These are phyloP conservation scores for Crithidia fasciculata DNA, from an alignment of 208 protist genomes.

Conservation along the genomic window DNA sequence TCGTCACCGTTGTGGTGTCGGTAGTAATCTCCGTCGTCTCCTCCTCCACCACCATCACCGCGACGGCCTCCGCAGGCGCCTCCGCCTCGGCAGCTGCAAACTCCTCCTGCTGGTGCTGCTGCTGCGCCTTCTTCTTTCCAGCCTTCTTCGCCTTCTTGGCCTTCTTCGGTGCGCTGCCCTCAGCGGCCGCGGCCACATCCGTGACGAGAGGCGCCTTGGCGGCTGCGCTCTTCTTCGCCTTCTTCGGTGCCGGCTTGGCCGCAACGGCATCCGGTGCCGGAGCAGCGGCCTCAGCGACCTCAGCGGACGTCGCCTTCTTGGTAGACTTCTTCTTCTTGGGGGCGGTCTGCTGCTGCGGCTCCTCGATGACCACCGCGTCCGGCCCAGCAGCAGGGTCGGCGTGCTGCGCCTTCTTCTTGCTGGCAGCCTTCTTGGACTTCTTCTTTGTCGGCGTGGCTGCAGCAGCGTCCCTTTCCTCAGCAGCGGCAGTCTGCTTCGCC, in stretches of 20 bases:
- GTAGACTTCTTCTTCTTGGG: not conserved
- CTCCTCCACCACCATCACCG: not conserved
- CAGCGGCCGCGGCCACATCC: no score
- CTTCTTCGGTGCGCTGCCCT: not conserved
- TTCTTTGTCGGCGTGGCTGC: not conserved
- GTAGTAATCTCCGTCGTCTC: not conserved
- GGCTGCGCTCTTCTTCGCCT: not conserved
- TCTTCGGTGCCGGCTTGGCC: not conserved
- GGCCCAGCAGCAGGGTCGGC: not conserved
- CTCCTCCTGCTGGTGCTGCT: not conserved
- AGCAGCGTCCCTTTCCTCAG: not conserved
- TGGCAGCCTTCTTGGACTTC: slow-evolving; percentile 1
- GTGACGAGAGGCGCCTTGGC: not conserved
- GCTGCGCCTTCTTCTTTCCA: not conserved
- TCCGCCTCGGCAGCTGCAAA: not conserved
- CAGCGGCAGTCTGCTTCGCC: not conserved
- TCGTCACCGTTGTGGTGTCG: not conserved
- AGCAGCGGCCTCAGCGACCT: not conserved
- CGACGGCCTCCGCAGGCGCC: not conserved
- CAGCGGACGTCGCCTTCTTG: not conserved
- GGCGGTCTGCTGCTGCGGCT: not conserved
- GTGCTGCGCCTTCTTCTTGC: not conserved
- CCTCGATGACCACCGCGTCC: not conserved
- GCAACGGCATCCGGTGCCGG: not conserved
- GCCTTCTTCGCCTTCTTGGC: not conserved